Conservation (phyloP, 164 flowering plant genomes). For the Akebia trifoliata region DNA sequence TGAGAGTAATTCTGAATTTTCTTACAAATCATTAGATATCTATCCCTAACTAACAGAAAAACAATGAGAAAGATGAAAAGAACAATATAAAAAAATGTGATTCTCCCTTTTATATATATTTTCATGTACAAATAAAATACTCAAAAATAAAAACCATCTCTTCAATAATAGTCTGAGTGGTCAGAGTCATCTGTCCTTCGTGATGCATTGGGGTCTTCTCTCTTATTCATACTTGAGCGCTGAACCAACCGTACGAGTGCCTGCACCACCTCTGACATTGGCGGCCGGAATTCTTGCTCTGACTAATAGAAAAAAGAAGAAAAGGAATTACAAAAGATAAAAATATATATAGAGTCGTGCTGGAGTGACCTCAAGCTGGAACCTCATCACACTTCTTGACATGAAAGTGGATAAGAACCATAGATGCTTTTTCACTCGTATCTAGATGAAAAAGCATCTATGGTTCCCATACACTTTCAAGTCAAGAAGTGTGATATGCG, state of each 20-base stretch:
- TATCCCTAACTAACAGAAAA: background rate
- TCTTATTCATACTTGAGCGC: slow-evolving; percentile 55
- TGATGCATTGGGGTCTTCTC: slow-evolving; percentile 35
- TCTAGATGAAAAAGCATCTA: too few species aligned
- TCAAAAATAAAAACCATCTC: background rate
- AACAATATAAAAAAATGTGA: background rate
- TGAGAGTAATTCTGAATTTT: slow-evolving; percentile 2
- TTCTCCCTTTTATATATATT: background rate
- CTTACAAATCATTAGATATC: background rate
- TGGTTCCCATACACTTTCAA: too few species aligned
- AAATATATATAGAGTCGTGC: background rate
- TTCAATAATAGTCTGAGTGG: slow-evolving; percentile 12
- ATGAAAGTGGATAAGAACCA: too few species aligned
- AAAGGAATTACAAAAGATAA: background rate
- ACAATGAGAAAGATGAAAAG: background rate
- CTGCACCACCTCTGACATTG: slow-evolving; percentile 82
- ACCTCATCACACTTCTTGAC: too few species aligned
- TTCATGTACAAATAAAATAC: slow-evolving; percentile 1
- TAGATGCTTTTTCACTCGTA: too few species aligned
- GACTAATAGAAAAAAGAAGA: slow-evolving; percentile 24
- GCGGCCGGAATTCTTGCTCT: slow-evolving; percentile 83
- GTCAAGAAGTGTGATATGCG: too few species aligned
- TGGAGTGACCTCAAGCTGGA: background rate
- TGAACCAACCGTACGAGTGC: slow-evolving; percentile 56
- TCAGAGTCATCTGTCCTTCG: slow-evolving; percentile 12